Base-by-base conservation (phyloP, 768 basidiomycete genomes). In the Psilocybe sp. region DNA sequence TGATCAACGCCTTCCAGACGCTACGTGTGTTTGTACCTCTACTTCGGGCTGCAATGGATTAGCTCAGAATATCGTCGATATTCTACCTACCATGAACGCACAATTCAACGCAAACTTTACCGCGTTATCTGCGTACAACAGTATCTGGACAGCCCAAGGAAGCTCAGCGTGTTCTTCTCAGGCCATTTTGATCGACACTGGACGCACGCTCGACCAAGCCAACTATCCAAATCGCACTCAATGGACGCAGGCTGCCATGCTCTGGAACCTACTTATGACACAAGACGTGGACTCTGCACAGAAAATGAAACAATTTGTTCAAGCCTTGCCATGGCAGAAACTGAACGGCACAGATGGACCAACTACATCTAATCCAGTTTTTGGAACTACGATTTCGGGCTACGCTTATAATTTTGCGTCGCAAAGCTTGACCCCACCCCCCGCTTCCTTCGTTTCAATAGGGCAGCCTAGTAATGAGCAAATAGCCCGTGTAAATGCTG, bases 21-120 rank as follows among this genome's bases (percentile, higher is more conserved):
- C 81, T 1, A 80, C 82, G 0, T 87, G 84, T 59, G 70, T 80
- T 34, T 86, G 84, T 55, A 77, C 79, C 11, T 75, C 79, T 1
- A 63, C 66, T n/a, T 48, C 55, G 15, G 70, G 65, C 51, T 84
- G 82, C 54, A 72, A 78, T 40, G 72, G 71, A 19, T 61, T 87
- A 9, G 83, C 85, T 0, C 73, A 78, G 59, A 75, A 68, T 48
- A 60, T 87, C 37, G 56, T 80, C 18, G 63, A 72, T 45, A 67
- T 84, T 13, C 60, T 80, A 8, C 80, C 82, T 10, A 61, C 62
- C 4, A 57, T 81, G 44, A 84, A 84, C 60, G 57, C 58, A 16
- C 52, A 69, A 20, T 81, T 85, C 54, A 60, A 60, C 35, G 65
- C 68, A 18, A 82, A 80, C 54, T 67, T 76, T 45, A 78, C 79